phyloP scores from a whole-genome alignment of 2,329 filamentous ascomycete species.

The Ophiosphaerella herpotricha region DNA sequence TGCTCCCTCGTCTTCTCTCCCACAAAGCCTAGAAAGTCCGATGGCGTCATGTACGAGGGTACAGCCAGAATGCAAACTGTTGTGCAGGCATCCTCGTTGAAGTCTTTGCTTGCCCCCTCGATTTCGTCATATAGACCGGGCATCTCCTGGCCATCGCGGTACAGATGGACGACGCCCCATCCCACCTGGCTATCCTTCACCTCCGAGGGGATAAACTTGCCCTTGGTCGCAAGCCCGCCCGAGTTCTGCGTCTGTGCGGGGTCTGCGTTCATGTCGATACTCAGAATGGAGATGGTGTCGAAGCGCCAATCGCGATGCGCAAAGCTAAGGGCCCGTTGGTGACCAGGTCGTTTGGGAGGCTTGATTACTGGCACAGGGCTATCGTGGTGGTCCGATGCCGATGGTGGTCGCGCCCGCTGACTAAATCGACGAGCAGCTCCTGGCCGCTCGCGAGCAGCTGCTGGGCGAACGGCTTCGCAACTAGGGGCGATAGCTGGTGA shows the following conservation, averaged over 20 bases:
- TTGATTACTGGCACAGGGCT: constrained; percentile 42
- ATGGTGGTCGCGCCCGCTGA: constrained; percentile 40
- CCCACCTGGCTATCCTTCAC: constrained; percentile 76
- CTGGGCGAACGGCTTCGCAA: constrained; percentile 24
- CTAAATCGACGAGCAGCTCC: constrained; percentile 31
- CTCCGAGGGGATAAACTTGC: constrained; percentile 73
- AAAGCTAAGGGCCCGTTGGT: constrained; percentile 33
- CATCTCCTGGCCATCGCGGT: constrained; percentile 80
- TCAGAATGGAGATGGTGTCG: constrained; percentile 76
- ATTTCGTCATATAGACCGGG: constrained; percentile 61
- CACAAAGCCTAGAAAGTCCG: constrained; percentile 88
- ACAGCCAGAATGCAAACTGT: constrained; percentile 93
- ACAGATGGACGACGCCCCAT: constrained; percentile 93
- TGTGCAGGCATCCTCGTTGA: constrained; percentile 70
- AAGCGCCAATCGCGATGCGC: constrained; percentile 75
- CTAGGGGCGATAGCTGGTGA: constrained; percentile 32
- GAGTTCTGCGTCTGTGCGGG: constrained; percentile 50
- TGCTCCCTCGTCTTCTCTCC: constrained; percentile 84
- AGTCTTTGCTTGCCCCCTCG: constrained; percentile 35
- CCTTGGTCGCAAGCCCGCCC: constrained; percentile 77
- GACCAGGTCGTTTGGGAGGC: constrained; percentile 39
- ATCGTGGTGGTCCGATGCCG: constrained; percentile 42
- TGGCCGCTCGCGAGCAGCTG: constrained; percentile 22
- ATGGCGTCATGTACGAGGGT: constrained; percentile 88
- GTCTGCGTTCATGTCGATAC: constrained; percentile 70